phyloP scores from a whole-genome alignment of 352 stramenopile genomes.

The Pythium utonaiense region DNA sequence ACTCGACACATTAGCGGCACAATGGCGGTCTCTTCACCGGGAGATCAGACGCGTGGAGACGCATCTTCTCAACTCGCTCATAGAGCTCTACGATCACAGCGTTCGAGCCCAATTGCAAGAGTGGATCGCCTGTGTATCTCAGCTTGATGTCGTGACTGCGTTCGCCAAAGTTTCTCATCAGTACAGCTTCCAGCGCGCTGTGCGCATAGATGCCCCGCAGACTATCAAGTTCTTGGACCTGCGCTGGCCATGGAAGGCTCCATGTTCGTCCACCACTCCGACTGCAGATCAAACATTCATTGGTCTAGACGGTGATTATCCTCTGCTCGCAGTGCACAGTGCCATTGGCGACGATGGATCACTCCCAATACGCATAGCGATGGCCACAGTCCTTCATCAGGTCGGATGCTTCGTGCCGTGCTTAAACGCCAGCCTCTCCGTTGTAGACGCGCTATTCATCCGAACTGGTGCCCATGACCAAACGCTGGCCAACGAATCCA shows the following conservation, averaged over 20 bases:
- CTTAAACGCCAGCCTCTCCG: slow-evolving; percentile 25
- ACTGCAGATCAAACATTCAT: neutral
- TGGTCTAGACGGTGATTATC: neutral
- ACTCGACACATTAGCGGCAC: slow-evolving; percentile 33
- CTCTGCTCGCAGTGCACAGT: slow-evolving; percentile 11
- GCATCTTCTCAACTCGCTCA: slow-evolving; percentile 20
- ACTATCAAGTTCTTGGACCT: slow-evolving; percentile 1
- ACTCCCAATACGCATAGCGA: neutral
- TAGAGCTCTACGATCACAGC: neutral
- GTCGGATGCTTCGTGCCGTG: slow-evolving; percentile 64
- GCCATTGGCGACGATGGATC: slow-evolving; percentile 9
- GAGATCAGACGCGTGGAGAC: slow-evolving; percentile 21
- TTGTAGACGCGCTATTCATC: slow-evolving; percentile 46
- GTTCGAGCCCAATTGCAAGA: neutral
- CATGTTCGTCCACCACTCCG: neutral
- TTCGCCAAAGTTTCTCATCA: slow-evolving; percentile 36
- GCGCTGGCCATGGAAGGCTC: neutral
- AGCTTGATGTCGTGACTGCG: slow-evolving; percentile 36
- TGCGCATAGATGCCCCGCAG: neutral
- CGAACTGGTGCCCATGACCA: slow-evolving; percentile 42
- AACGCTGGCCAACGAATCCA: slow-evolving; percentile 44
- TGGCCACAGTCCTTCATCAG: slow-evolving; percentile 45
- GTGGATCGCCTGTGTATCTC: slow-evolving; percentile 12
- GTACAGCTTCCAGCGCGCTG: slow-evolving; percentile 27
- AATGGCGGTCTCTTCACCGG: slow-evolving; percentile 30